Percentiles rank a stretch among this genome's conserved stretches.
phyloP scores from a whole-genome alignment of 2,329 filamentous ascomycete genomes.

The Claviceps africana region DNA sequence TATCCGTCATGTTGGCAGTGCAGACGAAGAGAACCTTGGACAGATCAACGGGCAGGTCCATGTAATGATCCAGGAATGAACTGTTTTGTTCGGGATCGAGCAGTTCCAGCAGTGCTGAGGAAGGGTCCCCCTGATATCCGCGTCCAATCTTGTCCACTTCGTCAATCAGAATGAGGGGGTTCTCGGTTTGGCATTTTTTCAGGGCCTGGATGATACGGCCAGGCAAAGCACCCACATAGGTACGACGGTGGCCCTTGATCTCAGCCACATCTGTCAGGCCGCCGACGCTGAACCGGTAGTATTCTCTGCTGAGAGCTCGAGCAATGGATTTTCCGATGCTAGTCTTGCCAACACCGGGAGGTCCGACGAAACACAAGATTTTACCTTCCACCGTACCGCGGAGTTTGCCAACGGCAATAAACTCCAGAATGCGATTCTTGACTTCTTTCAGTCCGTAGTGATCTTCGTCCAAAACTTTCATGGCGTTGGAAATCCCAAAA shows the following conservation, averaged over 20 bases:
- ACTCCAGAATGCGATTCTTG: constrained; percentile 95
- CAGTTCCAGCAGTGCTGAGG: constrained; percentile 82
- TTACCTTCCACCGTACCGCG: constrained; percentile 96
- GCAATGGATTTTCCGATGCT: constrained; percentile 98
- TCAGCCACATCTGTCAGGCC: constrained; percentile 95
- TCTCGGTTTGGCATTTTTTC: constrained; percentile 98
- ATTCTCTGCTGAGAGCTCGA: constrained; percentile 82
- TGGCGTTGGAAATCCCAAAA: constrained; percentile 85
- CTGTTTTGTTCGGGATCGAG: constrained; percentile 95
- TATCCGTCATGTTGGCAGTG: constrained; percentile 98
- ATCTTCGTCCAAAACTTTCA: constrained; percentile 84
- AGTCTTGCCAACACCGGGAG: constrained; percentile 94
- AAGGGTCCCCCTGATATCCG: constrained; percentile 91
- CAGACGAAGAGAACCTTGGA: constrained; percentile 98
- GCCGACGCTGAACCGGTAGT: constrained; percentile 96
- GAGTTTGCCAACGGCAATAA: constrained; percentile 95
- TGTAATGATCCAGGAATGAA: constrained; percentile 95
- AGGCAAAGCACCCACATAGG: constrained; percentile 89
- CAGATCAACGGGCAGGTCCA: constrained; percentile 93
- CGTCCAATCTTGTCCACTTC: constrained; percentile 97
- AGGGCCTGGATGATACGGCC: constrained; percentile 95
- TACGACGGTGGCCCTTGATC: constrained; percentile 93
- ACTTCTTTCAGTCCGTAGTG: constrained; percentile 96
- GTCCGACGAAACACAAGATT: constrained; percentile 93
- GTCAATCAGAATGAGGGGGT: constrained; percentile 89